Evolutionary conservation across 164 flowering plant genomes (phyloP), one percentile per base, ranked within the genome.

Genomic region (Platanus orientalis): DNA sequence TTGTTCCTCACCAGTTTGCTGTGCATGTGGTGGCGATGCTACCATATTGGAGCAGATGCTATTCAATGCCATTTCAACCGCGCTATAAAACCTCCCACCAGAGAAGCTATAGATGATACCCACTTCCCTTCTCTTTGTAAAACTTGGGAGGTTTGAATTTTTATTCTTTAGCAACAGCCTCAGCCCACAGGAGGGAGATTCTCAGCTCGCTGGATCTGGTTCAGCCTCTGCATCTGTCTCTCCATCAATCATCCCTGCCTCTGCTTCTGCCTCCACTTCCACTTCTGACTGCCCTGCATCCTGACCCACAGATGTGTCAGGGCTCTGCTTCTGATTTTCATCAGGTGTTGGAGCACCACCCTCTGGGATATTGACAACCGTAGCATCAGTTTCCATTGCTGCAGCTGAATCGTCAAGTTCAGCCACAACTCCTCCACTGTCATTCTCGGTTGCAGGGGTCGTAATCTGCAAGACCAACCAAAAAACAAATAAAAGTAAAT

Each of bases 201-300:
- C 9, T 36, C 12, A 36, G 42, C 42, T 36, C 12, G 42, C 42
- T 36, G 10, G 42, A 36, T 36, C 42, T 36, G 42, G 42, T 36
- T 86, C 91, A 24, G 61, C 84, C 47, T 88, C 94, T 61, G 81
- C 78, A 57, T 90, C 97, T 26, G 80, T 78, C 73, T 84, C 94
- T 47, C 86, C 92, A 64, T 85, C 93, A 23, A 78, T 72, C 74
- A 73, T 64, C 19, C 85, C 88, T 0, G 77, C 67, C 63, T 81
- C 96, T 7, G 24, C 60, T 27, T 75, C 75, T 29, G 69, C 78
- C 65, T 86, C 92, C 34, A 72, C 80, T 57, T 86, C 97, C 26
- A 78, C 79, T 70, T 85, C 96, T 27, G 81, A 67, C 61, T 83
- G 86, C 21, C 83, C 90, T 14, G 80, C 78, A 53, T 85, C 97